Conservation (phyloP, 176 grass and related monocot genomes). For the Triticum monococcum region DNA sequence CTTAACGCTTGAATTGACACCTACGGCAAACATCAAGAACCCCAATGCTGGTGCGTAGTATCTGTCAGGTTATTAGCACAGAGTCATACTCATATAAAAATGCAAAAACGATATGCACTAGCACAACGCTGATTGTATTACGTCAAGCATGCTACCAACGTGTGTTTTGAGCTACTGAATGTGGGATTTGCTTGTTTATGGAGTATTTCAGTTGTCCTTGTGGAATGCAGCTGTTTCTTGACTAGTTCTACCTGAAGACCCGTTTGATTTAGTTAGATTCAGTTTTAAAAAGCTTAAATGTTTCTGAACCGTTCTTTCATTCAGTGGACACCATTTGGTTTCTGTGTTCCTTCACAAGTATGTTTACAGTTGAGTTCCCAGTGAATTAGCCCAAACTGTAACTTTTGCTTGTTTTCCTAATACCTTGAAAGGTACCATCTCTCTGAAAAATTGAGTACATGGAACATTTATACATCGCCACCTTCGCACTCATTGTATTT, state of each 20-base stretch:
- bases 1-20: slow-evolving; percentile 79
- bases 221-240: neutral
- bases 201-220: slow-evolving; percentile 6
- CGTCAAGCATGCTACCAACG: neutral
- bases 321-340: neutral
- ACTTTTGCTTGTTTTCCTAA: neutral
- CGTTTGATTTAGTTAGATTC: neutral
- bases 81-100: neutral
- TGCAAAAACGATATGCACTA: neutral
- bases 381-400: neutral
- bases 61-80: slow-evolving; percentile 45
- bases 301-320: neutral
- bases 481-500: neutral
- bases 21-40: slow-evolving; percentile 99
- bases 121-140: neutral
- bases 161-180: neutral
- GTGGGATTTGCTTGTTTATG: neutral
- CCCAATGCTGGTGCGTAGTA: slow-evolving; percentile 93
- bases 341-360: neutral
- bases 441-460: neutral
- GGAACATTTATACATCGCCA: neutral
- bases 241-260: neutral
- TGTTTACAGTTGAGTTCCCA: neutral
- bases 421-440: neutral
- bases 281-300: neutral